A percentile compares a stretch with the other conserved stretches of the same genome.
These are phyloP conservation scores for Pichia sp. DNA, from an alignment of 1,139 yeast genomes.

Conservation along the genomic window DNA sequence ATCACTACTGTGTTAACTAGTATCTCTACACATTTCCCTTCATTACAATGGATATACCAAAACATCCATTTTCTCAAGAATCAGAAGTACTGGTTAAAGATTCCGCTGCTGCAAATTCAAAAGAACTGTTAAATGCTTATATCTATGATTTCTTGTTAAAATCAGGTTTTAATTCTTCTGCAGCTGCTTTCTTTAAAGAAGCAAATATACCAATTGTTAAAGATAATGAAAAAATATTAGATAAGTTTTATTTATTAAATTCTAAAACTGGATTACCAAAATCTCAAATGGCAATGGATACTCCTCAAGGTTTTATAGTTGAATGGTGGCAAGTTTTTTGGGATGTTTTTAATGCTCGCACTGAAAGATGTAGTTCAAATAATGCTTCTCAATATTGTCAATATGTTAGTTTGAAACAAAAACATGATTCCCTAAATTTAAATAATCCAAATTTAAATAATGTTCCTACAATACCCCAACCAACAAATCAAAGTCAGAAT, in stretches of 20 bases:
- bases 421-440: slow-evolving; percentile 36
- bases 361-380: slow-evolving; percentile 54
- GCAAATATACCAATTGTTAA: slow-evolving; percentile 30
- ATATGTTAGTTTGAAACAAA: slow-evolving; percentile 58
- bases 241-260: slow-evolving; percentile 1
- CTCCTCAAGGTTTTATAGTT: slow-evolving; percentile 79
- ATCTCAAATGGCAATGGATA: slow-evolving; percentile 55
- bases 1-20: too few relatives aligned
- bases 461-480: too few relatives aligned
- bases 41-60: too few relatives aligned
- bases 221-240: slow-evolving; percentile 17
- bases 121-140: slow-evolving; percentile 73
- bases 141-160: slow-evolving; percentile 81
- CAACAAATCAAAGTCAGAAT: slow-evolving; percentile 1
- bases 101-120: slow-evolving; percentile 48
- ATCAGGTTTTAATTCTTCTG: slow-evolving; percentile 65
- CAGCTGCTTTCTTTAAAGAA: slow-evolving; percentile 65
- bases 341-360: slow-evolving; percentile 85
- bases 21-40: too few relatives aligned
- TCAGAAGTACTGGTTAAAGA: slow-evolving; percentile 33
- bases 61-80: too few relatives aligned
- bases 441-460: neutral
- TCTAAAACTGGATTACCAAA: slow-evolving; percentile 35
- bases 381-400: slow-evolving; percentile 70
- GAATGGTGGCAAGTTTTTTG: slow-evolving; percentile 98